Evolutionary conservation across 176 grass and related monocot genomes (phyloP).

Genomic region (Aegilops longissima): DNA sequence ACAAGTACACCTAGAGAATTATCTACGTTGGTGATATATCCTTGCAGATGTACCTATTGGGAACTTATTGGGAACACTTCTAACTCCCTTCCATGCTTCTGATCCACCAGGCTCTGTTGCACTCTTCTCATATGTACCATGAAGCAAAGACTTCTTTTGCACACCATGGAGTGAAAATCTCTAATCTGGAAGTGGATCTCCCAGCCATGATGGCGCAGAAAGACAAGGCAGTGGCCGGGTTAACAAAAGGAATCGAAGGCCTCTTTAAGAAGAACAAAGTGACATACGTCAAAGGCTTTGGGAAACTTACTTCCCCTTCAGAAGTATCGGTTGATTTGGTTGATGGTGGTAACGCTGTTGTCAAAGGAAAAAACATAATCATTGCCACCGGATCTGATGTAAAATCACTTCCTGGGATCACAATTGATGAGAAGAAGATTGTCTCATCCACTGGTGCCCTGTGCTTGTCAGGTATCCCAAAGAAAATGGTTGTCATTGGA

Average conservation of each 20-base stretch:
- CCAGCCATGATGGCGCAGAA: constrained; percentile 97
- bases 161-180: constrained; percentile 88
- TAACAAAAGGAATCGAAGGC: constrained; percentile 94
- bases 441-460: constrained; percentile 97
- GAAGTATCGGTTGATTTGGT: constrained; percentile 91
- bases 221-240: constrained; percentile 86
- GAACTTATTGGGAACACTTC: background rate
- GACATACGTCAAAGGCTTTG: constrained; percentile 86
- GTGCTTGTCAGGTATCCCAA: constrained; percentile 70
- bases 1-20: background rate
- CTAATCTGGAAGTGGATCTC: constrained; percentile 83
- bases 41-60: background rate
- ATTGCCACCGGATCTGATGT: constrained; percentile 97
- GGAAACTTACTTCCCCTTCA: constrained; percentile 79
- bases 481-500: constrained; percentile 94
- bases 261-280: constrained; percentile 99
- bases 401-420: constrained; percentile 86
- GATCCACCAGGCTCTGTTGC: constrained; percentile 71
- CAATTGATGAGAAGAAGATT: constrained; percentile 97
- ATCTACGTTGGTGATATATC: background rate
- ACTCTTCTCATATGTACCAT: constrained; percentile 97
- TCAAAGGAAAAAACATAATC: constrained; percentile 90
- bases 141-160: constrained; percentile 85
- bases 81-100: constrained; percentile 7
- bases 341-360: constrained; percentile 73